phyloP scores from a whole-genome alignment of 1,284 basidiomycete species.

The Heterobasidion parviporum region DNA sequence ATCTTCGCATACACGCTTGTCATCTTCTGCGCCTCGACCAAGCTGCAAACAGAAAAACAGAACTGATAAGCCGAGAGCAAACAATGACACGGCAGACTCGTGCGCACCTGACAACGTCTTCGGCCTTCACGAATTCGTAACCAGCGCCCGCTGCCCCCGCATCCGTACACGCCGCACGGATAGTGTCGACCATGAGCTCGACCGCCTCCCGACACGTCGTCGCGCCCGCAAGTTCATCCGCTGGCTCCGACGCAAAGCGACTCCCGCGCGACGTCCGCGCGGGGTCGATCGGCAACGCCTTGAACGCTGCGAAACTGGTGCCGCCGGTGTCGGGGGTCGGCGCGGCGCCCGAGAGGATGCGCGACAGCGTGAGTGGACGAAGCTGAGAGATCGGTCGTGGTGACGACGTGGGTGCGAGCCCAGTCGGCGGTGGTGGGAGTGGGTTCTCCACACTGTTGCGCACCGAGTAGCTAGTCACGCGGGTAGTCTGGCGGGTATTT shows the following conservation, averaged over 20 bases:
- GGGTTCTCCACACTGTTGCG: conserved; percentile 47
- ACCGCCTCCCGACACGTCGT: conserved; percentile 72
- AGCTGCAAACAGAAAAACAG: conserved; percentile 28
- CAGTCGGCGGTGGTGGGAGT: conserved; percentile 1
- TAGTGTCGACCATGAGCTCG: conserved; percentile 63
- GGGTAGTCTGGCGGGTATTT: conserved; percentile 54
- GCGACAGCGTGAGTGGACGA: conserved; percentile 18
- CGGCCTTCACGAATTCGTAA: conserved; percentile 44
- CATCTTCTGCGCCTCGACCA: conserved; percentile 73
- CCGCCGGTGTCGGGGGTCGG: conserved; percentile 20
- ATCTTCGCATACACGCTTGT: conserved; percentile 83
- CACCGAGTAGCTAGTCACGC: conserved; percentile 79
- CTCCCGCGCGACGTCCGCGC: conserved; percentile 44
- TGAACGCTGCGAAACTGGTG: conserved; percentile 62
- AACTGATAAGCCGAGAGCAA: conserved; percentile 3
- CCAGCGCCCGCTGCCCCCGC: conserved; percentile 36
- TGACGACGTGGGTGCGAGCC: conserved; percentile 4
- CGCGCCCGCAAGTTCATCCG: conserved; percentile 53
- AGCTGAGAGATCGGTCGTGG: conserved; percentile 10
- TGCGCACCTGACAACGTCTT: conserved; percentile 71
- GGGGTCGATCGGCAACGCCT: conserved; percentile 65
- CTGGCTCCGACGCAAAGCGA: conserved; percentile 41
- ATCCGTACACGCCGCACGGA: conserved; percentile 62
- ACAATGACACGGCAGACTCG: conserved; percentile 3
- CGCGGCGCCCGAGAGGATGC: conserved; percentile 26